Conservation (phyloP, 805 yeast species). For the Zygosaccharomyces lentus region DNA sequence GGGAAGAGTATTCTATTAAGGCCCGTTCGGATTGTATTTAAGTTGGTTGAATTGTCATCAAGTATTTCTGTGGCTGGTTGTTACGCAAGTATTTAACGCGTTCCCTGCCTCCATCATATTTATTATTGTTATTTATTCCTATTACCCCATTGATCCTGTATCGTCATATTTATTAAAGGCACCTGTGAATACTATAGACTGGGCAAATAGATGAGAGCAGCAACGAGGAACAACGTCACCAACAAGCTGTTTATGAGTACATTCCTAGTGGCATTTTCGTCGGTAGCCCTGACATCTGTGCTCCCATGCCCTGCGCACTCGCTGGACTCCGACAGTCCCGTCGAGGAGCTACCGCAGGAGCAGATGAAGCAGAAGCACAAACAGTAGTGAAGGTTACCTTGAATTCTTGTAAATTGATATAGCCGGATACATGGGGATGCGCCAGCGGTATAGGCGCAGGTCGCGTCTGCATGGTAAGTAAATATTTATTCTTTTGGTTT, state of each 20-base stretch:
- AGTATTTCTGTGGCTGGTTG: not conserved
- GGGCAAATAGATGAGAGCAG: constrained; percentile 42
- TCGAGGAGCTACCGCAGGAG: constrained; percentile 18
- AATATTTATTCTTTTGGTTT: not conserved
- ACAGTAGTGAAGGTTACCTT: not conserved
- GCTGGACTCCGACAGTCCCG: constrained; percentile 39
- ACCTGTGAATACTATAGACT: constrained; percentile 2
- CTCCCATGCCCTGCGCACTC: constrained; percentile 44
- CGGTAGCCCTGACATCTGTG: constrained; percentile 41
- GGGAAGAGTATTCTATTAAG: not conserved
- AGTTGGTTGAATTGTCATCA: not conserved
- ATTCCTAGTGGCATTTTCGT: constrained; percentile 53
- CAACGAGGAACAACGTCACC: constrained; percentile 50
- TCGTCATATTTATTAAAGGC: not conserved
- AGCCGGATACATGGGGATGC: not conserved
- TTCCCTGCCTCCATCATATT: not conserved
- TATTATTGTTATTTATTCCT: constrained; percentile 1
- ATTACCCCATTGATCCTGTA: not conserved
- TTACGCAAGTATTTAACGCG: not conserved
- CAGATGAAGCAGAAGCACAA: constrained; percentile 4
- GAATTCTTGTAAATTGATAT: not conserved
- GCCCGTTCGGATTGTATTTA: not conserved
- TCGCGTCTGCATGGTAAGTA: not conserved
- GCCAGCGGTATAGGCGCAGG: not conserved
- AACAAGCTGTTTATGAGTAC: constrained; percentile 54